A percentile compares a stretch with the other conserved stretches of the same genome.
These are phyloP conservation scores for Aleurites moluccanus DNA, from an alignment of 441 rosid species.

Conservation along the genomic window DNA sequence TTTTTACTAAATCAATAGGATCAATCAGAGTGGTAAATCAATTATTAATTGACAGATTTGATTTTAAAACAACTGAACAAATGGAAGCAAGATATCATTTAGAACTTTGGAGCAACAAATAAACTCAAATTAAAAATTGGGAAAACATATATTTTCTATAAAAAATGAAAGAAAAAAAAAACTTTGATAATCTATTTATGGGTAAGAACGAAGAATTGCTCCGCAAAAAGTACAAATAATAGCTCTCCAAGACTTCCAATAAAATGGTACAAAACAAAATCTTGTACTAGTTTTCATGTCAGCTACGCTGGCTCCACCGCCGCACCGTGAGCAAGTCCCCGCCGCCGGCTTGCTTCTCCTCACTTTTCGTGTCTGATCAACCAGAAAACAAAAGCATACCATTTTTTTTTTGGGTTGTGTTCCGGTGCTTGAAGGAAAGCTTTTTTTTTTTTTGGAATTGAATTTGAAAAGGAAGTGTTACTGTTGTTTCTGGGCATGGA, in stretches of 20 bases:
- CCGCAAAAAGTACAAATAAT: constrained; percentile 83
- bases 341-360: constrained; percentile 80
- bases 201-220: constrained; percentile 71
- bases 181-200: not conserved
- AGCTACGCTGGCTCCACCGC: constrained; percentile 88
- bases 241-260: constrained; percentile 84
- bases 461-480: not conserved
- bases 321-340: constrained; percentile 81
- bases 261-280: constrained; percentile 74
- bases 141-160: not conserved
- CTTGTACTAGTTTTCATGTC: constrained; percentile 83
- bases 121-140: not conserved
- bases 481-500: too few species aligned
- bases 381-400: constrained; percentile 80
- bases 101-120: not conserved
- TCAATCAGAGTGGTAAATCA: too few species aligned
- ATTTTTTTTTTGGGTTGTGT: constrained; percentile 18
- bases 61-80: too few species aligned
- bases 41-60: too few species aligned
- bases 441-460: too few species aligned
- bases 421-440: too few species aligned
- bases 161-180: not conserved
- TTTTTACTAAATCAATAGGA: too few species aligned
- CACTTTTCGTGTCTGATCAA: constrained; percentile 75
- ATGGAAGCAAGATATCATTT: too few species aligned